A percentile compares a stretch with the other conserved stretches of the same genome.
These are phyloP conservation scores for Alnus glutinosa DNA, from an alignment of 306 rosid genomes.

Conservation along the genomic window DNA sequence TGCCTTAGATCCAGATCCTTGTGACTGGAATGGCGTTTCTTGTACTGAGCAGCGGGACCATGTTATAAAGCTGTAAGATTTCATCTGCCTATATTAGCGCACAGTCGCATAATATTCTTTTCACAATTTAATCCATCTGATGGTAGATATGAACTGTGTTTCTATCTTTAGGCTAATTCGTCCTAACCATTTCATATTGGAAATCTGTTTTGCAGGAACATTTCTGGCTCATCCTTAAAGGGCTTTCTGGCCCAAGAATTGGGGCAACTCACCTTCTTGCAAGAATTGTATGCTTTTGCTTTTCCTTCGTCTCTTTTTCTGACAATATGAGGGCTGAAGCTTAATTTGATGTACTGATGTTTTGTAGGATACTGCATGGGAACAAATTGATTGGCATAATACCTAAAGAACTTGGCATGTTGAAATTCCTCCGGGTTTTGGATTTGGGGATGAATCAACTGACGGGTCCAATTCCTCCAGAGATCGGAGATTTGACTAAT, in stretches of 20 bases:
- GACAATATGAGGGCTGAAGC: slow-evolving; percentile 24
- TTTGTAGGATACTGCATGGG: slow-evolving; percentile 67
- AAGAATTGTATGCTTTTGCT: slow-evolving; percentile 68
- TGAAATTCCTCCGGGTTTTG: slow-evolving; percentile 65
- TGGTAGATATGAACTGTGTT: slow-evolving; percentile 18
- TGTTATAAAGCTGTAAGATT: slow-evolving; percentile 76
- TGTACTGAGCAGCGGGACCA: slow-evolving; percentile 66
- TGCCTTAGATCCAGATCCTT: slow-evolving; percentile 68
- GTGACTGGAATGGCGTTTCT: slow-evolving; percentile 74
- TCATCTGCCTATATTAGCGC: slow-evolving; percentile 22
- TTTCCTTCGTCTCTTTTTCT: slow-evolving; percentile 3
- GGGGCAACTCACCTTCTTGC: slow-evolving; percentile 69
- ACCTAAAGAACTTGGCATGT: slow-evolving; percentile 73
- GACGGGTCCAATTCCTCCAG: slow-evolving; percentile 82
- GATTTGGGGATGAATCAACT: slow-evolving; percentile 87
- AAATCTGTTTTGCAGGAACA: slow-evolving; percentile 57
- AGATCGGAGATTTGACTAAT: slow-evolving; percentile 66
- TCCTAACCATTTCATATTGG: slow-evolving; percentile 31
- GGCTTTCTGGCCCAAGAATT: slow-evolving; percentile 85
- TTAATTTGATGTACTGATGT: slow-evolving; percentile 26
- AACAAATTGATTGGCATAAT: slow-evolving; percentile 77
- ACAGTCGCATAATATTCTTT: slow-evolving; percentile 1
- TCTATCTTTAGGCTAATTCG: slow-evolving; percentile 22
- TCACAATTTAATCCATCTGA: slow-evolving; percentile 22
- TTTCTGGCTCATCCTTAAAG: slow-evolving; percentile 67